phyloP scores from a whole-genome alignment of 306 rosid genomes.

The Phaseolus lunatus region DNA sequence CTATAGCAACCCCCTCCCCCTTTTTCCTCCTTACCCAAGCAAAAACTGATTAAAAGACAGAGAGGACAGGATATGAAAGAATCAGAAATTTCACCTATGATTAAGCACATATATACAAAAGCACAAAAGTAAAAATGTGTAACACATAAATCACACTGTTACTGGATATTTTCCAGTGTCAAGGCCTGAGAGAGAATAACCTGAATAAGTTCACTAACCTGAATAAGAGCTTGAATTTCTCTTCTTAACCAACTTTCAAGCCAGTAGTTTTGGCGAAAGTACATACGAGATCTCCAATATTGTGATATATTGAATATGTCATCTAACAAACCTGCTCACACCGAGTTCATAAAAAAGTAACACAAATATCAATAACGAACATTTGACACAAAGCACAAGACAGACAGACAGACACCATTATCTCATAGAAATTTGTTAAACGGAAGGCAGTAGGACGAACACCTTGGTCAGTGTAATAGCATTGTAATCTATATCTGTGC shows the following conservation, averaged over 20 bases:
- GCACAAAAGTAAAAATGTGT: background rate
- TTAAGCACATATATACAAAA: background rate
- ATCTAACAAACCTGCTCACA: slow-evolving; percentile 63
- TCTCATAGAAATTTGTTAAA: slow-evolving; percentile 27
- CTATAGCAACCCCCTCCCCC: background rate
- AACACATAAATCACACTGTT: background rate
- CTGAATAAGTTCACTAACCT: slow-evolving; percentile 59
- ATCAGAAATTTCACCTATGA: slow-evolving; percentile 3
- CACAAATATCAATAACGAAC: background rate
- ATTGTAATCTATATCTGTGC: slow-evolving; percentile 84
- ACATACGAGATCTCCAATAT: slow-evolving; percentile 71
- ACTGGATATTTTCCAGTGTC: slow-evolving; percentile 12
- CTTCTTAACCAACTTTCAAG: slow-evolving; percentile 81
- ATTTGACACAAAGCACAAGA: slow-evolving; percentile 15
- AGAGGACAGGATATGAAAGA: background rate
- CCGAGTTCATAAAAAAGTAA: slow-evolving; percentile 23
- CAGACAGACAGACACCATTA: background rate
- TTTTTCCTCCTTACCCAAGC: background rate
- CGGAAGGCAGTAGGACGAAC: slow-evolving; percentile 4
- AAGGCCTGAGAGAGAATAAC: slow-evolving; percentile 18
- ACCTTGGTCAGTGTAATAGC: slow-evolving; percentile 95
- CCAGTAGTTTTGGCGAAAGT: slow-evolving; percentile 76
- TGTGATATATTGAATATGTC: slow-evolving; percentile 65
- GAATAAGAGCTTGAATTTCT: slow-evolving; percentile 86
- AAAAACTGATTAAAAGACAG: background rate